These are phyloP conservation scores for Chaetomium fimeti DNA, from an alignment of 495 filamentous ascomycete genomes.

Conservation along the genomic window DNA sequence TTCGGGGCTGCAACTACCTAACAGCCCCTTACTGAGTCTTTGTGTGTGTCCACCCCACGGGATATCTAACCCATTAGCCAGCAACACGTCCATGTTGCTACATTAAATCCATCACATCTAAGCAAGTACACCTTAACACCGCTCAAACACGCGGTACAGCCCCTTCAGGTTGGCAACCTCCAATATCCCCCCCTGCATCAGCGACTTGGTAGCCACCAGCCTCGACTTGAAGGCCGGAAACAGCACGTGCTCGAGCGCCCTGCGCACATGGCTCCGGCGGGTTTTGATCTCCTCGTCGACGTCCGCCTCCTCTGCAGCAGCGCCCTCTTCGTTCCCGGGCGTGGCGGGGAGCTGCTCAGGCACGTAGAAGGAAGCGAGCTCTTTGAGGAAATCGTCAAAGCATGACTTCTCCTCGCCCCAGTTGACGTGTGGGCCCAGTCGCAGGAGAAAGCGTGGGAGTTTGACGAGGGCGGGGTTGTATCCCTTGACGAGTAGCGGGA, in stretches of 20 bases:
- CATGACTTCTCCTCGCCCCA: constrained; percentile 84
- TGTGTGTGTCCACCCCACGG: too few relatives aligned
- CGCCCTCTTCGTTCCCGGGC: constrained; percentile 36
- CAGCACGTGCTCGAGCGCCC: constrained; percentile 66
- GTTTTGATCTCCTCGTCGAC: constrained; percentile 45
- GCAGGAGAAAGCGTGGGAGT: constrained; percentile 82
- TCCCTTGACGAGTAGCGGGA: constrained; percentile 85
- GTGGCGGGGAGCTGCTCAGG: constrained; percentile 74
- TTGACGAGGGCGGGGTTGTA: constrained; percentile 85
- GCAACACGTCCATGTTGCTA: too few relatives aligned
- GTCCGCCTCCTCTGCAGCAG: constrained; percentile 9
- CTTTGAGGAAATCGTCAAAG: constrained; percentile 78
- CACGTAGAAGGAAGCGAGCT: constrained; percentile 90
- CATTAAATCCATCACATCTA: background rate
- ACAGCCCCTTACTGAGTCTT: too few relatives aligned
- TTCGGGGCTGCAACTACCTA: too few relatives aligned
- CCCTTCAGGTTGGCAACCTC: constrained; percentile 95
- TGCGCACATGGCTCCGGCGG: constrained; percentile 57
- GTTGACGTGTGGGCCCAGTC: constrained; percentile 83
- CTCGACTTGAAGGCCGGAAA: constrained; percentile 81
- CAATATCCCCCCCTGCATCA: constrained; percentile 71
- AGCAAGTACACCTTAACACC: constrained; percentile 56
- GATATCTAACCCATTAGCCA: too few relatives aligned
- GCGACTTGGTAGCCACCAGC: constrained; percentile 75
- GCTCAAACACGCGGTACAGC: constrained; percentile 94